A percentile compares a stretch with the other conserved stretches of the same genome.
phyloP scores from a whole-genome alignment of 129 eudicot genomes.

The Centrapalus pauciflorus region DNA sequence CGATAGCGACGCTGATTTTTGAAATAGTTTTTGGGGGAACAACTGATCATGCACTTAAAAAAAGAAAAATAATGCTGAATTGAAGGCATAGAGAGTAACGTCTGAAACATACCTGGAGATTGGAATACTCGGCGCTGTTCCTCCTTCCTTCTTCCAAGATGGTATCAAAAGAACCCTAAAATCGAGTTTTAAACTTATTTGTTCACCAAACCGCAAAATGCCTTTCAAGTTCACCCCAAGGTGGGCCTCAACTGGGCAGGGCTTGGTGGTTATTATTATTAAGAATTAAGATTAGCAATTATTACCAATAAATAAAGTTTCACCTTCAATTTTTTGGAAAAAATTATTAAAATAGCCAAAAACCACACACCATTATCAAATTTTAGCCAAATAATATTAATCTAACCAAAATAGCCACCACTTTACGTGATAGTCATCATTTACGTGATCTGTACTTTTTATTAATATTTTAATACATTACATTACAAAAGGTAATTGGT shows the following conservation, averaged over 20 bases:
- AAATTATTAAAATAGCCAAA: too few species aligned
- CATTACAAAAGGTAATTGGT: too few species aligned
- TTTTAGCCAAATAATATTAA: too few species aligned
- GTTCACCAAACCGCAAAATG: neutral
- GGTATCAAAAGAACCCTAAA: constrained; percentile 18
- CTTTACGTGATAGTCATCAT: too few species aligned
- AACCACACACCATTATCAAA: neutral
- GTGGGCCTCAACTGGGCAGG: neutral
- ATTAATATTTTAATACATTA: too few species aligned
- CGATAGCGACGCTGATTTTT: neutral
- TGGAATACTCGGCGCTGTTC: neutral
- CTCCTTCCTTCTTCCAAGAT: neutral
- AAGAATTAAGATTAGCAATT: too few species aligned
- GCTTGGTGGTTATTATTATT: neutral
- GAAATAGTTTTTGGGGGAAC: neutral
- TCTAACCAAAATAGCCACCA: too few species aligned
- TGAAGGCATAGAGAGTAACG: neutral
- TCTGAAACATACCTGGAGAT: constrained; percentile 8
- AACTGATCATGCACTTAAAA: neutral
- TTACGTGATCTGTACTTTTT: too few species aligned
- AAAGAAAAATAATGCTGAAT: neutral
- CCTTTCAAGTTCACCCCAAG: neutral
- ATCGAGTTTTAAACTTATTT: neutral
- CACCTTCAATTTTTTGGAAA: too few species aligned
- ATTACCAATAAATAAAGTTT: too few species aligned